Percentiles rank a stretch among this genome's conserved stretches.
phyloP scores from a whole-genome alignment of 2,329 filamentous ascomycete species.

The Aspergillus unguis region DNA sequence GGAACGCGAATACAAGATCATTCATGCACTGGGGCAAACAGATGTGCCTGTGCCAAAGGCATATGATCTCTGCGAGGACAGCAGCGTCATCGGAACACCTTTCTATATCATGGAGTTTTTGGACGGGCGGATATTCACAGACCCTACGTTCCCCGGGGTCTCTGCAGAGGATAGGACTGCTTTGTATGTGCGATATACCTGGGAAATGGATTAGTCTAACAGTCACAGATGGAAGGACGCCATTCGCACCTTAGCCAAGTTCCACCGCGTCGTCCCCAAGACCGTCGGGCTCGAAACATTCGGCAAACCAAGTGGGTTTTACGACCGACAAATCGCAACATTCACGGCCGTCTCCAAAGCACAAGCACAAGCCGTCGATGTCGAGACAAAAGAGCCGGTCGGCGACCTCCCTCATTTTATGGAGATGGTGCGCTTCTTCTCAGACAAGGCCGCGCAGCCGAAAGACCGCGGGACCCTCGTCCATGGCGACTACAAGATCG shows the following conservation, averaged over 20 bases:
- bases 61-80: conserved; percentile 82
- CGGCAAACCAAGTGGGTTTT: conserved; percentile 74
- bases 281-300: conserved; percentile 68
- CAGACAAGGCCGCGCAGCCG: conserved; percentile 65
- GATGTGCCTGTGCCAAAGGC: conserved; percentile 83
- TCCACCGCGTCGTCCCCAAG: conserved; percentile 70
- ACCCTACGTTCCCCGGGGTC: conserved; percentile 74
- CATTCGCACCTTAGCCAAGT: conserved; percentile 74
- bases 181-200: conserved; percentile 52
- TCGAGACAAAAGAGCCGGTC: conserved; percentile 71
- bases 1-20: conserved; percentile 89
- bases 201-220: conserved; percentile 3
- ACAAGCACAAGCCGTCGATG: conserved; percentile 72
- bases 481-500: conserved; percentile 96
- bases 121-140: conserved; percentile 88
- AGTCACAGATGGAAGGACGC: conserved; percentile 71
- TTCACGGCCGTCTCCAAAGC: conserved; percentile 74
- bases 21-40: conserved; percentile 74
- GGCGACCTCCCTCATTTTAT: conserved; percentile 80
- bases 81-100: conserved; percentile 73
- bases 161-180: conserved; percentile 64
- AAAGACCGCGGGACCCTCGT: conserved; percentile 74
- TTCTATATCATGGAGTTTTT: conserved; percentile 99
- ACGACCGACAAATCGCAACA: conserved; percentile 78
- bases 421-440: conserved; percentile 76